phyloP scores from a whole-genome alignment of 169 alveolate species.

The Gregarina niphandrodes region DNA sequence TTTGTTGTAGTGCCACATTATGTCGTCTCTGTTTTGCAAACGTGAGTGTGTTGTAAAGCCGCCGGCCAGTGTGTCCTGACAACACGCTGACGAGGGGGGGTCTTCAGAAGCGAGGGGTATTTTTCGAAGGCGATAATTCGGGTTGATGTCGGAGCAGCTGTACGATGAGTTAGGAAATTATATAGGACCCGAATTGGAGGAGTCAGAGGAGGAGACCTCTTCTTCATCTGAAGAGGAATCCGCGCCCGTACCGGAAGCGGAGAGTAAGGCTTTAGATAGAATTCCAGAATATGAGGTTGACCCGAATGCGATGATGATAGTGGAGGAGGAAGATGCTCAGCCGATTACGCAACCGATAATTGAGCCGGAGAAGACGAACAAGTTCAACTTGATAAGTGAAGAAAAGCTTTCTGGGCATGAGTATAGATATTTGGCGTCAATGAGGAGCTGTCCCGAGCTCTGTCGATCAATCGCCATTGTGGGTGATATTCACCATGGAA shows the following conservation, averaged over 20 bases:
- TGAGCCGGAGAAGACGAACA: constrained; percentile 63
- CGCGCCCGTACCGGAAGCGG: constrained; percentile 1
- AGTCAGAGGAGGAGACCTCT: constrained; percentile 29
- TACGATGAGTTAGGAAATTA: constrained; percentile 98
- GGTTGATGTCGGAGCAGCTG: constrained; percentile 27
- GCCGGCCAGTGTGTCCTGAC: too few relatives aligned
- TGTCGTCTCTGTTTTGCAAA: background rate
- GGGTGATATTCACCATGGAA: constrained; percentile 95
- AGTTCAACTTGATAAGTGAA: constrained; percentile 52
- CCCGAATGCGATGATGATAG: constrained; percentile 20
- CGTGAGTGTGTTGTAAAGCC: background rate
- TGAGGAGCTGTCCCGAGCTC: constrained; percentile 68
- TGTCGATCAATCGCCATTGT: constrained; percentile 76
- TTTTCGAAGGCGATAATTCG: too few relatives aligned
- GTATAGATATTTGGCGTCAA: constrained; percentile 61
- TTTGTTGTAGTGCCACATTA: too few relatives aligned
- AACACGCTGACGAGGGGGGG: too few relatives aligned
- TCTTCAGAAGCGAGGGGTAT: too few relatives aligned
- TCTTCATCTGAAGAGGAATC: constrained; percentile 4
- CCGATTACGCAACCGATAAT: constrained; percentile 90
- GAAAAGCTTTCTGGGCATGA: constrained; percentile 62
- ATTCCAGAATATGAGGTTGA: constrained; percentile 41
- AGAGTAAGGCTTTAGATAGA: constrained; percentile 24
- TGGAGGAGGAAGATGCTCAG: constrained; percentile 37
- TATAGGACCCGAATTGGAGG: constrained; percentile 69